Base-by-base conservation (phyloP, 2,329 filamentous ascomycete species). In the Trichophyton simii region DNA sequence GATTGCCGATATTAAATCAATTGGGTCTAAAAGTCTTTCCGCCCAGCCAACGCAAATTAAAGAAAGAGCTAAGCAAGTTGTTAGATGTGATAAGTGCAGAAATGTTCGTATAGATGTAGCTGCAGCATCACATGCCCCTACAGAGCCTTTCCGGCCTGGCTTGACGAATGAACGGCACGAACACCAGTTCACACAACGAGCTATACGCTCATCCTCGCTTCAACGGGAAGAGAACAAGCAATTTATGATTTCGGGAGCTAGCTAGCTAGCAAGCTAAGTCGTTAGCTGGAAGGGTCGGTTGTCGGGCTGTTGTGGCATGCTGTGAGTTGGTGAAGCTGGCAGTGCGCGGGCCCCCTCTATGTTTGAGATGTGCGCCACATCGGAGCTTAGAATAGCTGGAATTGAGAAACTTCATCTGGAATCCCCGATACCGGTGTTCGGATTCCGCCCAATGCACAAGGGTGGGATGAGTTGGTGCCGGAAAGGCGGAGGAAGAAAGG, bases 301-400 rank as follows among this genome's bases (percentile, higher is more conserved):
- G 28, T 55, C 34, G 28, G n/a, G 28, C 6, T 55, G 52, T 55
- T 55, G 52, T 55, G 52, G 52, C 52, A 55, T 36, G 15, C 52
- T 36, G n/a, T 55, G 52, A 55, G 52, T 55, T 55, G 52, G 34
- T 55, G 34, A 55, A 55, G 41, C 28, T 55, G 52, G 31, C 8
- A 15, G 52, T 15, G 52, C 31, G 52, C 31, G n/a, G 52, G 52
- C 31, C 31, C n/a, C 31, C 28, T 36, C 15, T 15, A 34, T 15
- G 52, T 55, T 55, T 55, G 15, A 22, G 20, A 22, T 15, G 8
- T 20, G 34, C 52, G 52, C 52, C 52, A 55, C 52, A n/a, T 34
- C 52, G 52, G 52, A 36, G 28, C 5, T n/a, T 18, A 36, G 20
- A 15, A 34, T 2, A 8, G 31, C n/a, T 38, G 52, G n/a, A 18